These are phyloP conservation scores for Furculomyces boomerangus DNA, from an alignment of 371 early-diverging fungal species.

Conservation along the genomic window DNA sequence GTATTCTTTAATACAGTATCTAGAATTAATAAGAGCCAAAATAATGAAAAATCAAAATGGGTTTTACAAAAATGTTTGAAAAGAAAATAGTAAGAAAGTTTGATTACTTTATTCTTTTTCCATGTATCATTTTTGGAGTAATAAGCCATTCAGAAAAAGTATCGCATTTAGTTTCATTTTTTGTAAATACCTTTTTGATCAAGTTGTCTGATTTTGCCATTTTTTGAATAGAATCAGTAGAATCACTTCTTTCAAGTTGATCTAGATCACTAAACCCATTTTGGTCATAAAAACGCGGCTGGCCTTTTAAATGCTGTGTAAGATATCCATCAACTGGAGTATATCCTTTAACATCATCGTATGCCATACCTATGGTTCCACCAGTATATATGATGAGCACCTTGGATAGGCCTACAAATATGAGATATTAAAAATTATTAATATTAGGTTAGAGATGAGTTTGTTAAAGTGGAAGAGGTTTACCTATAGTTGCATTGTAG, in stretches of 20 bases:
- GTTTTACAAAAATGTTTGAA: background rate
- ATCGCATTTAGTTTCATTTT: too few species aligned
- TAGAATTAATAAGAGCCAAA: background rate
- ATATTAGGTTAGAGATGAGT: too few species aligned
- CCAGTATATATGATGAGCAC: constrained; percentile 87
- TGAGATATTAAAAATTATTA: too few species aligned
- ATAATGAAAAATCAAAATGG: background rate
- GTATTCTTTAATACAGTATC: constrained; percentile 81
- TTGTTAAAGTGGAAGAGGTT: too few species aligned
- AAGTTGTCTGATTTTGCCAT: constrained; percentile 5
- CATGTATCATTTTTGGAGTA: constrained; percentile 81
- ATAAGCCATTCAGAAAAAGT: constrained; percentile 40
- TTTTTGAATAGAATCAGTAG: constrained; percentile 8
- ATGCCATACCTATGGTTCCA: constrained; percentile 91
- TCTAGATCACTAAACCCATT: constrained; percentile 13
- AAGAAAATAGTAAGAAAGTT: background rate
- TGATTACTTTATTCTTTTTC: constrained; percentile 62
- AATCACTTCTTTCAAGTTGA: constrained; percentile 5
- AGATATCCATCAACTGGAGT: constrained; percentile 61
- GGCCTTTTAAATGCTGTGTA: constrained; percentile 47
- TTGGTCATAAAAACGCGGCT: constrained; percentile 80
- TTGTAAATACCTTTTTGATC: background rate
- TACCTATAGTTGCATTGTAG: too few species aligned
- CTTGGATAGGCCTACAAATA: constrained; percentile 37
- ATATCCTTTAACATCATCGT: constrained; percentile 54